Conservation (phyloP, 495 filamentous ascomycete genomes). For the Usnea hakonensis region DNA sequence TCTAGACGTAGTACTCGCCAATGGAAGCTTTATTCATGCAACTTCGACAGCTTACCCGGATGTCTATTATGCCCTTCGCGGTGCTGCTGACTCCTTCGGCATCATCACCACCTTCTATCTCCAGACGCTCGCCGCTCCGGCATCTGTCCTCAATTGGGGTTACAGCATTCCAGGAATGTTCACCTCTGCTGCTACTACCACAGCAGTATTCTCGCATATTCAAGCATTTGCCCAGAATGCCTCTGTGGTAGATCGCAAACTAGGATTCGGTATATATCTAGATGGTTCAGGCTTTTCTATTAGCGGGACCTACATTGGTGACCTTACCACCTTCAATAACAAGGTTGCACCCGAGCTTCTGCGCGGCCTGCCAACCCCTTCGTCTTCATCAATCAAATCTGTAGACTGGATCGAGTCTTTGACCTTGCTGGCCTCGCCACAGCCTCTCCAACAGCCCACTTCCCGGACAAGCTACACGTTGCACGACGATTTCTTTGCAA, state of each 20-base stretch:
- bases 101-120: conserved; percentile 58
- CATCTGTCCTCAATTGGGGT: conserved; percentile 43
- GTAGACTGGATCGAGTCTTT: conserved; percentile 28
- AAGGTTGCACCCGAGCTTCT: conserved; percentile 39
- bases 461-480: conserved; percentile 22
- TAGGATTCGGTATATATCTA: conserved; percentile 45
- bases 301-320: conserved; percentile 33
- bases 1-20: conserved; percentile 56
- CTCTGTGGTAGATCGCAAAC: conserved; percentile 42
- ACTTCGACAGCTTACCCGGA: conserved; percentile 28
- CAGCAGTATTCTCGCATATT: conserved; percentile 39
- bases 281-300: conserved; percentile 34
- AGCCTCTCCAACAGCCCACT: conserved; percentile 27
- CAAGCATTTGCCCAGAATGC: conserved; percentile 46
- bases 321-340: conserved; percentile 28
- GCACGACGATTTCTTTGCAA: conserved; percentile 47
- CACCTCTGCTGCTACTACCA: conserved; percentile 32
- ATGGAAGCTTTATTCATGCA: conserved; percentile 41
- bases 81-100: conserved; percentile 54
- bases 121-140: conserved; percentile 50
- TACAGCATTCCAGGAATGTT: conserved; percentile 40
- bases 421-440: conserved; percentile 23
- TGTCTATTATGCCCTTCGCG: conserved; percentile 45
- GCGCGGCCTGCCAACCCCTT: conserved; percentile 28
- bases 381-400: conserved; percentile 30